Base-by-base conservation (phyloP, 192 early-diverging fungal genomes). In the Dispira simplex region DNA sequence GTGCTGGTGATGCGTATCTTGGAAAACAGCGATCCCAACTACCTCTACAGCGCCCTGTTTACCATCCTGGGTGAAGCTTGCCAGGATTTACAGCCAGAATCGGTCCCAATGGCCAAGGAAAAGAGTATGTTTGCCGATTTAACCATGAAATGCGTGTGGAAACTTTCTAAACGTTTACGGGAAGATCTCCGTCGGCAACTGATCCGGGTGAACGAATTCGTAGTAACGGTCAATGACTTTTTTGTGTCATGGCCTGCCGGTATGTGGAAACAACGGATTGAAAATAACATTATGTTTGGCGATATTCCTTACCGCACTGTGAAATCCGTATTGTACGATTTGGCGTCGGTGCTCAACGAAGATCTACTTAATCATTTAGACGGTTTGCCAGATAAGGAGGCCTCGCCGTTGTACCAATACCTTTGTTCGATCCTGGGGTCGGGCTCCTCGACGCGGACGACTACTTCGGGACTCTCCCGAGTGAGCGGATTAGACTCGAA, bases 111-210 rank as follows among this genome's bases (percentile, higher is more conserved):
- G 3, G 43, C 67, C 14, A 68, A 75, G 0, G 67, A 78, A 18
- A 72, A 89, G 66, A 78, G 82, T 25, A 88, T 88, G 67, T 86
- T 87, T 68, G 88, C 85, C 32, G 92, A 98, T 68, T 71, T 96
- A 43, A 83, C 90, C 18, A 93, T 97, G 89, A 93, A 92, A 71
- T 99, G 97, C 62, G 65, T 99, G 48, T 99, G 97, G 97, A 93
- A 95, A 59, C 68, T 96, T 43, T 87, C 94, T 27, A 97, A 97
- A 75, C 70, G 83, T 6, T 75, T 98, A 55, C 79, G 87, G 32
- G 72, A 84, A 39, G 83, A 91, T 27, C 64, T 95, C 3, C 65
- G 82, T 6, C 66, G 74, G 9, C 75, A 82, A 39, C 77, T 73
- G 44, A 66, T 94, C 6, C 74, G 80, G n/a, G 73, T 85, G 8